phyloP scores from a whole-genome alignment of 768 basidiomycete genomes.

The Kwoniella sp. region DNA sequence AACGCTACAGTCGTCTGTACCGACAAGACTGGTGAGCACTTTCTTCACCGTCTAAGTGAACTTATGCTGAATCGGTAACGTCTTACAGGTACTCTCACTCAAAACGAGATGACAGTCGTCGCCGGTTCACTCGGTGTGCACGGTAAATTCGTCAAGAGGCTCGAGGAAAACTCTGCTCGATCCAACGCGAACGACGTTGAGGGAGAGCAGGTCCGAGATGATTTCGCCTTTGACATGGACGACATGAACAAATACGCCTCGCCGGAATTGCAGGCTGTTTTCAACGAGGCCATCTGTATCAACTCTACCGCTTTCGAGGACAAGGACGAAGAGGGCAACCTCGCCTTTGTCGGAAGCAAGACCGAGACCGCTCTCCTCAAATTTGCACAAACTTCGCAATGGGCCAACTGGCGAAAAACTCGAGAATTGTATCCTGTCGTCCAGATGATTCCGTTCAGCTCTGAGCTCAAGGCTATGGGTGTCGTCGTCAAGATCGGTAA shows the following conservation, averaged over 20 bases:
- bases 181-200: conserved; percentile 69
- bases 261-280: conserved; percentile 64
- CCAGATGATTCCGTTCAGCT: conserved; percentile 92
- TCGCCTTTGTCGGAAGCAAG: conserved; percentile 81
- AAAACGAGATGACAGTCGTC: conserved; percentile 93
- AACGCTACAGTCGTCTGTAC: conserved; percentile 81
- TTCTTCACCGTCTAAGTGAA: neutral
- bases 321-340: conserved; percentile 65
- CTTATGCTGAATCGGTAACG: conserved; percentile 65
- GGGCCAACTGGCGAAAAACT: conserved; percentile 70
- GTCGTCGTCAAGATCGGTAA: conserved; percentile 70
- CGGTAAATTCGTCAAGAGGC: conserved; percentile 83
- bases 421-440: conserved; percentile 67
- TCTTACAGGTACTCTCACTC: conserved; percentile 80
- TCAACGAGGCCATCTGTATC: conserved; percentile 83
- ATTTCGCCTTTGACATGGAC: conserved; percentile 83
- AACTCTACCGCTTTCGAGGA: conserved; percentile 93
- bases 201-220: conserved; percentile 55
- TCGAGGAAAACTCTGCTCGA: conserved; percentile 70
- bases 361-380: conserved; percentile 89
- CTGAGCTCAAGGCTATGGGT: conserved; percentile 92
- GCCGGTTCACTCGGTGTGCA: conserved; percentile 92
- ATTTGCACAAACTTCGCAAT: conserved; percentile 78
- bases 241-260: conserved; percentile 69
- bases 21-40: conserved; percentile 47